Conservation (phyloP, 352 stramenopile genomes). For the Phytopythium helicoides region DNA sequence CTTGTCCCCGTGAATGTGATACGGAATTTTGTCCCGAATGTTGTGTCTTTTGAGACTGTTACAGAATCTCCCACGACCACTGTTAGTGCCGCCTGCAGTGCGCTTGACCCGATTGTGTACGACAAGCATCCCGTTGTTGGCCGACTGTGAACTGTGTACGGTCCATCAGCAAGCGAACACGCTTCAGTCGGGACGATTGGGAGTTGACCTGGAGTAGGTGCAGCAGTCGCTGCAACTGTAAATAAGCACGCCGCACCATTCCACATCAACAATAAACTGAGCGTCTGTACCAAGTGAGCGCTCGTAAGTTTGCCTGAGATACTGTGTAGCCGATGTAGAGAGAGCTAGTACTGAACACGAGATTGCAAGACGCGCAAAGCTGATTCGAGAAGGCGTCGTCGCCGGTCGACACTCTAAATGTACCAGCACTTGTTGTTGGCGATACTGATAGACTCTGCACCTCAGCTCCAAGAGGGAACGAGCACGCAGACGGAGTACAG, state of each 20-base stretch:
- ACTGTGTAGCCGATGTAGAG: conserved; percentile 68
- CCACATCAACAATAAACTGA: conserved; percentile 59
- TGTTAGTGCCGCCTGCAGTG: conserved; percentile 29
- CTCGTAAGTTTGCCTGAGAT: conserved; percentile 54
- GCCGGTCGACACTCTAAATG: conserved; percentile 67
- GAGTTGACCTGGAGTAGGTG: conserved; percentile 31
- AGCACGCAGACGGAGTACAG: conserved; percentile 52
- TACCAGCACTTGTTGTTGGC: conserved; percentile 45
- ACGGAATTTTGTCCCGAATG: conserved; percentile 56
- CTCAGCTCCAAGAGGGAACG: conserved; percentile 89
- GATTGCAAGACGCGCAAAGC: conserved; percentile 34
- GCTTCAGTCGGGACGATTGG: conserved; percentile 26
- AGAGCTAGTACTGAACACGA: conserved; percentile 31
- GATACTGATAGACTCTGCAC: conserved; percentile 90
- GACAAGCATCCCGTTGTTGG: conserved; percentile 50
- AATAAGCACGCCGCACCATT: conserved; percentile 47
- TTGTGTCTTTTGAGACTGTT: conserved; percentile 55
- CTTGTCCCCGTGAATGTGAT: conserved; percentile 89
- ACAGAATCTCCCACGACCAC: conserved; percentile 57
- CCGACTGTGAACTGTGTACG: conserved; percentile 51
- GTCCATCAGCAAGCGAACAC: conserved; percentile 35
- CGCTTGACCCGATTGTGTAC: conserved; percentile 20
- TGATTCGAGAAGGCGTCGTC: conserved; percentile 28
- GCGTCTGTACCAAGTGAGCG: conserved; percentile 74
- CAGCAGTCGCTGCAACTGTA: conserved; percentile 37